Base-by-base conservation (phyloP, 2,329 filamentous ascomycete species). In the Scleromitrula shiraiana region DNA sequence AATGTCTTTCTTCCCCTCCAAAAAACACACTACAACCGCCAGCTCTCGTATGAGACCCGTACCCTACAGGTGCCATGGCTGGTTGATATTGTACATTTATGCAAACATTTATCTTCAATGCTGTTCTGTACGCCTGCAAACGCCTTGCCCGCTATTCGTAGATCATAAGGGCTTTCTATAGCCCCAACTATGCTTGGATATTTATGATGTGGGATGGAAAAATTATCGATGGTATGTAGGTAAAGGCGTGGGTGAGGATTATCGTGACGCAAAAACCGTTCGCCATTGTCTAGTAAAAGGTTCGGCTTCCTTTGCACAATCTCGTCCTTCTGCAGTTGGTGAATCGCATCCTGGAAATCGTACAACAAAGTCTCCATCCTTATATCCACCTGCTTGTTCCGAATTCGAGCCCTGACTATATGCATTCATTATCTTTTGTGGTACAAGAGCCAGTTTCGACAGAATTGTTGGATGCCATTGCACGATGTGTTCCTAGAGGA, bases 391-490 rank as follows among this genome's bases (percentile, higher is more conserved):
- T 50, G 73, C 65, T 19, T 69, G 67, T 35, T 65, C 63, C 43
- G 68, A 68, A 33, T 46, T 22, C 20, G 59, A 58, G 41, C 55
- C 57, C 41, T 56, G 59, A 52, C 75, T 82, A 67, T 96, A 97
- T 0, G 87, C 78, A 62, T 95, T 95, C 64, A 98, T 70, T 27
- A 76, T 73, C 43, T 83, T 78, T 67, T 98, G 93, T 2, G 91
- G 89, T n/a, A 98, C 75, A 19, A 98, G 74, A 1, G 86, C 90
- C 53, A 97, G 71, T 63, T 89, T 93, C 30, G 91, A 88, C 9
- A 98, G 77, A 37, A 98, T 84, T 0, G 93, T 98, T 23, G 91
- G 89, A 64, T 98, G 93, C 94, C 93, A 98, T 72, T 95, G 91
- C 27, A 88, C 80, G 56, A 91, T 85, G 63, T 93, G 87, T 68